phyloP scores from a whole-genome alignment of 2,329 filamentous ascomycete genomes.

The Aureobasidium lini region DNA sequence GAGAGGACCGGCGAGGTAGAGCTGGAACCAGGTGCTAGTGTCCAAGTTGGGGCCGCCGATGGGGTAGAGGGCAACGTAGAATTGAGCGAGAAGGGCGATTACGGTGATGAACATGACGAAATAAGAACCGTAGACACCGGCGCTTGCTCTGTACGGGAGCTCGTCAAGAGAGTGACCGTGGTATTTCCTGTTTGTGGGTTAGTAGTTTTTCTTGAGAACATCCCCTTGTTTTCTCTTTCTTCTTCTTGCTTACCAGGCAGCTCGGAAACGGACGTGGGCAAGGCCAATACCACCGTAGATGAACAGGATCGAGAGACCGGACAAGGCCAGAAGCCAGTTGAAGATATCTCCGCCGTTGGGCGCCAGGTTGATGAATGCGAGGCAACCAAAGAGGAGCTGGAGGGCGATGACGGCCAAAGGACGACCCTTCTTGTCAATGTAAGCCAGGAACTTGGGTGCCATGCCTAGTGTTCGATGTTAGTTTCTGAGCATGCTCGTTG shows the following conservation, averaged over 20 bases:
- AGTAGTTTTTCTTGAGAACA: not conserved
- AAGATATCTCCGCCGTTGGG: constrained; percentile 58
- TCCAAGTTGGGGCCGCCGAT: constrained; percentile 9
- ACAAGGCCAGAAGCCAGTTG: constrained; percentile 67
- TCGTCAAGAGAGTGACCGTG: constrained; percentile 55
- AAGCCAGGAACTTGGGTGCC: constrained; percentile 68
- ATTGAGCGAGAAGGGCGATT: constrained; percentile 45
- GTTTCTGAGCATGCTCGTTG: not conserved
- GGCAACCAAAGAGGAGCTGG: constrained; percentile 58
- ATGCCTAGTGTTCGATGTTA: constrained; percentile 42
- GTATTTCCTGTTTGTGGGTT: not conserved
- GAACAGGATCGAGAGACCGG: constrained; percentile 63
- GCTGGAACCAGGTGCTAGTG: constrained; percentile 18
- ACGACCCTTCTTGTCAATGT: constrained; percentile 75
- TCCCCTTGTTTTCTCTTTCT: constrained; percentile 21
- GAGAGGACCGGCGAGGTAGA: constrained; percentile 20
- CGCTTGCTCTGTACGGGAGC: constrained; percentile 52
- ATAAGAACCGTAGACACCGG: constrained; percentile 53
- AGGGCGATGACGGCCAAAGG: constrained; percentile 65
- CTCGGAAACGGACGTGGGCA: constrained; percentile 80
- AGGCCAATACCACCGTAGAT: constrained; percentile 78
- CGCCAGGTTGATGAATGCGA: constrained; percentile 61
- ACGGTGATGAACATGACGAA: constrained; percentile 50
- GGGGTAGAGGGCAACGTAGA: constrained; percentile 16
- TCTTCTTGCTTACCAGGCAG: constrained; percentile 51